Conservation (phyloP, 2,329 filamentous ascomycete genomes). For the Alternaria sp. region DNA sequence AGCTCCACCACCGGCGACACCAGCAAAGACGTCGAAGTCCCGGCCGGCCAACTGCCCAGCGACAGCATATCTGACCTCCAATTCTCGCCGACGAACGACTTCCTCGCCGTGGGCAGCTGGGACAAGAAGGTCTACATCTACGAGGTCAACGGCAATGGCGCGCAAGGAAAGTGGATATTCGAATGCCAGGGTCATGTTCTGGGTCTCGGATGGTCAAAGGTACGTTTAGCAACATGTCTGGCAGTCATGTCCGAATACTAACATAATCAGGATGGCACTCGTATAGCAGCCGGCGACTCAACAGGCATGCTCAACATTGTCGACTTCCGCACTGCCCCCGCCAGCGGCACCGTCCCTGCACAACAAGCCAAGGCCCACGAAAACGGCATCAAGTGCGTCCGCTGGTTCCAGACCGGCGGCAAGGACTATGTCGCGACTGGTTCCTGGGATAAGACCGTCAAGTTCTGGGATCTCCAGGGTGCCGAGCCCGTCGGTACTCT, state of each 20-base stretch:
- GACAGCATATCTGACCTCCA: conserved; percentile 88
- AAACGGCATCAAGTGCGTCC: conserved; percentile 77
- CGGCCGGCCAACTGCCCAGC: conserved; percentile 70
- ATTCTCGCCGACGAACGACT: conserved; percentile 79
- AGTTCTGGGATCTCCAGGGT: conserved; percentile 81
- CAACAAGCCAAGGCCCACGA: conserved; percentile 77
- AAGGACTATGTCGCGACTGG: conserved; percentile 88
- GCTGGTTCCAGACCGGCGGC: conserved; percentile 66
- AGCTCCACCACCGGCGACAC: conserved; percentile 87
- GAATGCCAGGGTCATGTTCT: conserved; percentile 83
- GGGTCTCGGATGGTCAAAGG: conserved; percentile 85
- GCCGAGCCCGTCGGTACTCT: conserved; percentile 70
- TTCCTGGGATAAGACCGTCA: conserved; percentile 88
- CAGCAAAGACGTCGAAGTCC: conserved; percentile 83
- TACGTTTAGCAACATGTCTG: conserved; percentile 53
- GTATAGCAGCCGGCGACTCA: conserved; percentile 84
- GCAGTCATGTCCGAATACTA: conserved; percentile 4
- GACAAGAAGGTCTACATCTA: conserved; percentile 98
- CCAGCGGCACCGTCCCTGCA: conserved; percentile 32
- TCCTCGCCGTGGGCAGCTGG: conserved; percentile 91
- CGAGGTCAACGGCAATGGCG: conserved; percentile 83
- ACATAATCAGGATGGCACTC: conserved; percentile 77
- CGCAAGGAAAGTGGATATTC: conserved; percentile 83
- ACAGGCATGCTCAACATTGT: conserved; percentile 91
- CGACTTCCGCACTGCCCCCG: conserved; percentile 67